Base-by-base conservation (phyloP, 208 protist species). In the Lotmaria passim region DNA sequence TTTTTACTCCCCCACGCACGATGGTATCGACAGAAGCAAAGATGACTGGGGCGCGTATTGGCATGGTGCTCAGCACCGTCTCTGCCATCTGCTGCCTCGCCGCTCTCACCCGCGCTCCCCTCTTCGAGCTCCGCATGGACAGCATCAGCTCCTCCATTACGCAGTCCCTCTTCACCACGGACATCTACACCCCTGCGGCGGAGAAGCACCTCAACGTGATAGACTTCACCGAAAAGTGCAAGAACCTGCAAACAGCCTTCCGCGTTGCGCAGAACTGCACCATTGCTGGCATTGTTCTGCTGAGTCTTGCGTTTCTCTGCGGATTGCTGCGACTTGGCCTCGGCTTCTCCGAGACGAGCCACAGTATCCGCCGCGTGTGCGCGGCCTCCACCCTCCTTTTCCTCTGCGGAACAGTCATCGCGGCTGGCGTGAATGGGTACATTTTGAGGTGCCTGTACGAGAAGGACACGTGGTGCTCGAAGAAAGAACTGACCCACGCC, bases 81-180 rank as follows among this genome's bases (percentile, higher is more conserved):
- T 50, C 52, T 14, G 73, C 69, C 5, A 50, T 48, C 24, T 11
- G 57, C 28, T 65, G 58, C 44, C 12, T 68, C 23, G 17, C 15
- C 19, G 55, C 61, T 24, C 36, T 53, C 23, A 31, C 36, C 19
- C 28, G 36, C 21, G 26, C 68, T 6, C 79, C 79, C 12, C 5
- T 84, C 17, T 80, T 76, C 34, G 10, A 14, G 3, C 53, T 80
- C n/a, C 3, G 26, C 36, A 15, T 69, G 30, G 53, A 59, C 36
- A n/a, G 26, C 19, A 8, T 72, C 23, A 64, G 69, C 34, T 67
- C 67, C 46, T 75, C 74, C 38, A 73, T 84, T 47, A 69, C 60
- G 19, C 79, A 84, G 51, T 64, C 39, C 0, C 55, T 84, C 8
- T 84, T 63, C 56, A 71, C 68, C 36, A 80, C 79, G 3, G 46